Percentiles rank a stretch among this genome's conserved stretches.
Conservation (phyloP, 2,329 filamentous ascomycete species). For the Pseudopithomyces chartarum region DNA sequence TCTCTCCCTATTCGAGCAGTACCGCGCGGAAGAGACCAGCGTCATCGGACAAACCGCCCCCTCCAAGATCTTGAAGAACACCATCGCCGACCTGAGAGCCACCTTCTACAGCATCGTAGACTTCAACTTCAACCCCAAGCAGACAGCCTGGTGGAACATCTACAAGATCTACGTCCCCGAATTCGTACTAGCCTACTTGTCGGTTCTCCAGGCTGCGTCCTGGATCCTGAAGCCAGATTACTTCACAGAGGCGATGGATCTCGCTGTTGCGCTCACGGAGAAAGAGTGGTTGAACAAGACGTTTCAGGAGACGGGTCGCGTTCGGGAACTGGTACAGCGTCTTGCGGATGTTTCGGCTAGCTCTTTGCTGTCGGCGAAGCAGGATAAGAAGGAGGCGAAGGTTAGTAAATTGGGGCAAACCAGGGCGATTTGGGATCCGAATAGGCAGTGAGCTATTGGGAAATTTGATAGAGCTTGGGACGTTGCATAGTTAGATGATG, state of each 20-base stretch:
- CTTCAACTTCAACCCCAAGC: constrained; percentile 1
- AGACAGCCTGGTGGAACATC: constrained; percentile 67
- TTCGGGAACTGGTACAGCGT: constrained; percentile 55
- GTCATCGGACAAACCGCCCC: constrained; percentile 20
- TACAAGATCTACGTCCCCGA: constrained; percentile 84
- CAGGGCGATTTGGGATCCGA: constrained; percentile 50
- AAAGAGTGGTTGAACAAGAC: constrained; percentile 41
- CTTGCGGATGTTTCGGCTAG: constrained; percentile 80
- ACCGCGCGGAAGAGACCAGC: constrained; percentile 33
- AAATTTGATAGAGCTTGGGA: neutral
- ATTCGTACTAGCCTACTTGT: constrained; percentile 81
- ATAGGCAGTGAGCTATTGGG: constrained; percentile 9
- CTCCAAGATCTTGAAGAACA: constrained; percentile 36
- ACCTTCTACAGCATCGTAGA: constrained; percentile 37
- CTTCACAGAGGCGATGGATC: constrained; percentile 83
- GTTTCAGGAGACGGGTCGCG: constrained; percentile 48
- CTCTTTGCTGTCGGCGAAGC: constrained; percentile 59
- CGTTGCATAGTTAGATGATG: neutral
- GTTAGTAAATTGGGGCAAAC: constrained; percentile 40
- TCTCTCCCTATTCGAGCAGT: constrained; percentile 50
- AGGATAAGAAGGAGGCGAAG: constrained; percentile 36
- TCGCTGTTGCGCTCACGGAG: constrained; percentile 73
- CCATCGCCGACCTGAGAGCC: constrained; percentile 47
- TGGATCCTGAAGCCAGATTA: constrained; percentile 75
- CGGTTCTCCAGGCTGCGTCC: constrained; percentile 78